These are phyloP conservation scores for Sporisorium sorghi DNA, from an alignment of 1,284 basidiomycete species.

Conservation along the genomic window DNA sequence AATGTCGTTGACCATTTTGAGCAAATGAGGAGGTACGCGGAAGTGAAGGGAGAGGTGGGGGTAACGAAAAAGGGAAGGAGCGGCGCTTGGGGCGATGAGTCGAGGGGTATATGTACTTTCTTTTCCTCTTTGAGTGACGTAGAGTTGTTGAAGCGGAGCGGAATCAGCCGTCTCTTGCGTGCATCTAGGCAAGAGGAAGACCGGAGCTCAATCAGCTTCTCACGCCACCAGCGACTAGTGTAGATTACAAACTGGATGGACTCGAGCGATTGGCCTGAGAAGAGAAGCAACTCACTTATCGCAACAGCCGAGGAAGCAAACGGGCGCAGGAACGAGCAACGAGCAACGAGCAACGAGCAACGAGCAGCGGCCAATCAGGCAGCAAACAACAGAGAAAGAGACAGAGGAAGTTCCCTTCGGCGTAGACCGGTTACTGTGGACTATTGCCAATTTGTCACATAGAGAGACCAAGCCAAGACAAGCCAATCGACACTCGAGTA, in stretches of 20 bases:
- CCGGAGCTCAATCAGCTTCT: no score
- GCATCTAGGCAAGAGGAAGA: not conserved
- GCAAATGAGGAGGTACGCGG: not conserved
- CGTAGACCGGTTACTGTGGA: no score
- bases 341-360: slow-evolving; percentile 3
- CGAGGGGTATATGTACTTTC: slow-evolving; percentile 6
- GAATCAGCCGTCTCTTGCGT: not conserved
- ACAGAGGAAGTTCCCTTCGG: no score
- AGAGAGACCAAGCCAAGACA: no score
- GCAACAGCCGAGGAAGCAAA: slow-evolving; percentile 3
- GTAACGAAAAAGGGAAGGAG: not conserved
- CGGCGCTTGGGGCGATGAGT: not conserved
- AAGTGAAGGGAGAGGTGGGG: not conserved
- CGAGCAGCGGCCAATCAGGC: no score
- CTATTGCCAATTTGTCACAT: no score
- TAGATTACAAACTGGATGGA: no score
- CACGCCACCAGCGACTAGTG: no score
- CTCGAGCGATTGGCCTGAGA: no score
- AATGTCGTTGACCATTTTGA: slow-evolving; percentile 44
- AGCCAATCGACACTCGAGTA: no score
- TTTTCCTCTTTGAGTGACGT: not conserved
- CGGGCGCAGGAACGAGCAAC: not conserved
- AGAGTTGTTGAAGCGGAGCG: not conserved
- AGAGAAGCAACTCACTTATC: not conserved
- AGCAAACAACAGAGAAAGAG: no score